Percentiles rank a stretch among this genome's conserved stretches.
These are phyloP conservation scores for Sporobolomyces pararoseus DNA, from an alignment of 768 basidiomycete species.

Conservation along the genomic window DNA sequence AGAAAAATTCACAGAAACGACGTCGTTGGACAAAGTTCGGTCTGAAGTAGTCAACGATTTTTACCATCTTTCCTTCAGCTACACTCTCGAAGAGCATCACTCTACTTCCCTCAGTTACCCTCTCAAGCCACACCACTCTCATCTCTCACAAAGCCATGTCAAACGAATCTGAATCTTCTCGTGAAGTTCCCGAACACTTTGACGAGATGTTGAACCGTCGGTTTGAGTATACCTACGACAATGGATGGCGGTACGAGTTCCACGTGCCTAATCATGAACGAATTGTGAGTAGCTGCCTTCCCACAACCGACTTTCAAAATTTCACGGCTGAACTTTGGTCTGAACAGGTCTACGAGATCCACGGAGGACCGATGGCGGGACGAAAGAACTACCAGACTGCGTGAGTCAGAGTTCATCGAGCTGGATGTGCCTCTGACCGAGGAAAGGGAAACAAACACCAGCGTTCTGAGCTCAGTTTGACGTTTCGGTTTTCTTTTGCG, in stretches of 20 bases:
- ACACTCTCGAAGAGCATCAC: no score
- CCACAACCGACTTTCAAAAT: no score
- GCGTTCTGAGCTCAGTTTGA: no score
- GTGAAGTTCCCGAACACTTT: constrained; percentile 24
- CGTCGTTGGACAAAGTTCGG: no score
- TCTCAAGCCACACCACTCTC: no score
- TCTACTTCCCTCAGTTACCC: no score
- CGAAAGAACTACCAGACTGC: constrained; percentile 31
- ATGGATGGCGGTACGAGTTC: constrained; percentile 33
- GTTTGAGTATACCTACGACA: constrained; percentile 35
- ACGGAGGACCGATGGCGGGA: constrained; percentile 24
- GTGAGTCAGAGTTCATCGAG: neutral
- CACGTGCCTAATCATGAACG: constrained; percentile 27
- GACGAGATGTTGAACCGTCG: constrained; percentile 33
- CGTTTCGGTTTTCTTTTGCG: no score
- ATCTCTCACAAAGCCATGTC: neutral
- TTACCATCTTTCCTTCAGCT: no score
- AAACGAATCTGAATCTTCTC: neutral
- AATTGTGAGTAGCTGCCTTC: constrained; percentile 27
- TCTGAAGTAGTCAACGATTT: no score
- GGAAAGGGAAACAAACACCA: no score
- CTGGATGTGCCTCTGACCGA: no score
- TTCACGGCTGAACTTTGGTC: neutral
- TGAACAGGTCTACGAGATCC: neutral
- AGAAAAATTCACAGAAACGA: neutral